These are phyloP conservation scores for Vinca minor DNA, from an alignment of 257 asterid species.

Conservation along the genomic window DNA sequence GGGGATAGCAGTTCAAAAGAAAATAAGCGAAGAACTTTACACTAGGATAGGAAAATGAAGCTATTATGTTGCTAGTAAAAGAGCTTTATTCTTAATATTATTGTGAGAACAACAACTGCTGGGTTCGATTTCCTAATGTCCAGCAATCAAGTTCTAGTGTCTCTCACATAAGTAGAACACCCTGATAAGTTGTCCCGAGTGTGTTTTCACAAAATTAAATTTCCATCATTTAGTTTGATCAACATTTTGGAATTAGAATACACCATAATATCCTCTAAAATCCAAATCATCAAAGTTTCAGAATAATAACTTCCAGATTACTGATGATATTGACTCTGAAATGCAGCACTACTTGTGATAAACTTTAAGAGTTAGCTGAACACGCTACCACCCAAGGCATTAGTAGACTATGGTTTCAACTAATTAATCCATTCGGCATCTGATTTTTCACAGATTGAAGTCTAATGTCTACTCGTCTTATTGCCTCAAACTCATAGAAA, in stretches of 20 bases:
- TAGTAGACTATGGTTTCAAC: background rate
- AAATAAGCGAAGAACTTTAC: background rate
- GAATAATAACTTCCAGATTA: background rate
- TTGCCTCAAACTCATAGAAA: background rate
- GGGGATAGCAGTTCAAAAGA: background rate
- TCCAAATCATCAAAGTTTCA: conserved; percentile 2
- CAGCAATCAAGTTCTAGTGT: too few species aligned
- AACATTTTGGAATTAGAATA: background rate
- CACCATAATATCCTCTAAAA: background rate
- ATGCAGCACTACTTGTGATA: background rate
- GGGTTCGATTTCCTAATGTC: too few species aligned
- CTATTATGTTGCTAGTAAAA: background rate
- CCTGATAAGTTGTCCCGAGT: background rate
- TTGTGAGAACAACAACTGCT: background rate
- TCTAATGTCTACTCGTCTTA: background rate
- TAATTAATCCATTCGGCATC: background rate
- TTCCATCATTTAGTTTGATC: too few species aligned
- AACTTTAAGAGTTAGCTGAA: background rate
- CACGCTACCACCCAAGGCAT: background rate
- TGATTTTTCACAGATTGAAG: background rate
- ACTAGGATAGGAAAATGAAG: background rate
- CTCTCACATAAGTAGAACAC: too few species aligned
- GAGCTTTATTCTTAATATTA: background rate
- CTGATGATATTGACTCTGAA: background rate
- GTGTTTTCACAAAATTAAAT: background rate